Evolutionary conservation across 345 rosid species (phyloP), one percentile per base, ranked within the genome.

Genomic region (Gossypium anomalum): DNA sequence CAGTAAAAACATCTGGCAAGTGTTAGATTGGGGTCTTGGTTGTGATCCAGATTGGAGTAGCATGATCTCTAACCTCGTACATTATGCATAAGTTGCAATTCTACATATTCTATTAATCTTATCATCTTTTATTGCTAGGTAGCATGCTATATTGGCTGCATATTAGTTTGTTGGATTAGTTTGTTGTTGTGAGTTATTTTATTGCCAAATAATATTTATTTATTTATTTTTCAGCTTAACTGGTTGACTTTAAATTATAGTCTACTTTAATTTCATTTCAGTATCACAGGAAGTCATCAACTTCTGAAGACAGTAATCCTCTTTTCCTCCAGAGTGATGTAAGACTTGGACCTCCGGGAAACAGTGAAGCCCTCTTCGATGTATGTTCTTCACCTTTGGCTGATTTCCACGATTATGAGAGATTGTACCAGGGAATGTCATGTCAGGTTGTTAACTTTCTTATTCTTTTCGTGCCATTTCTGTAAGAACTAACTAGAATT

Each of bases 401-500:
- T 70, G 87, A 80, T 87, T 95, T 93, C 83, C 99, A 95, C 77
- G 71, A 78, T 59, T 78, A 67, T 69, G 98, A 95, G 86, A 88
- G 93, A 81, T 76, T 84, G 73, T 87, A 81, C 71, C 88, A 89
- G 44, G 85, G 84, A 72, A 79, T 75, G 52, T 69, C 87, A 41
- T 71, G 49, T 78, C 86, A 88, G 99, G 99, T 93, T 73, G 97
- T 91, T 70, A 27, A 29, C 48, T 72, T 60, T 34, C 65, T 72
- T 52, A 7, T n/a, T 25, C 23, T 57, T 58, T 5, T 44, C 16
- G 4, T 59, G 43, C 56, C 55, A 44, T 34, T 38, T 6, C 10
- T 7, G 44, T 58, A 41, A 13, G 51, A 72, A 41, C 45, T 19
- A 41, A 38, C 11, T 63, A n/a, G 49, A 29, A 51, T 1, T 11